phyloP scores from a whole-genome alignment of 179 eudicot species.

The Spergularia azorica region DNA sequence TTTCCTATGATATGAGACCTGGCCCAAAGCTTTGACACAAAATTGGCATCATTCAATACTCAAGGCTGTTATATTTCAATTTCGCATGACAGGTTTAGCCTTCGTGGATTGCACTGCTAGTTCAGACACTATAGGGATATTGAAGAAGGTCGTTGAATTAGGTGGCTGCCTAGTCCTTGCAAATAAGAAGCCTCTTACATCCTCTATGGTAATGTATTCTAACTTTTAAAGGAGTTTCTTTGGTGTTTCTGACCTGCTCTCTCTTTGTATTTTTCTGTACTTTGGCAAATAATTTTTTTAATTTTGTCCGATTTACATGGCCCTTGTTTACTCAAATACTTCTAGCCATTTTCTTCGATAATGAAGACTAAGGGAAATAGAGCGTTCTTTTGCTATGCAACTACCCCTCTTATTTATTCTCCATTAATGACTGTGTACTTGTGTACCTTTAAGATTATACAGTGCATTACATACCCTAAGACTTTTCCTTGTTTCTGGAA shows the following conservation, averaged over 20 bases:
- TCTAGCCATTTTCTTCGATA: neutral
- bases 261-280: neutral
- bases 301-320: neutral
- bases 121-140: slow-evolving; percentile 62
- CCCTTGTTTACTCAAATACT: neutral
- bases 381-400: neutral
- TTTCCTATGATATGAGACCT: slow-evolving; percentile 5
- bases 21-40: neutral
- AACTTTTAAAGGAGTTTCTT: neutral
- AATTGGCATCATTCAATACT: neutral
- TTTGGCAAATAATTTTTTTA: neutral
- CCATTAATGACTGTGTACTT: neutral
- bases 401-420: neutral
- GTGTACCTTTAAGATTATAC: neutral
- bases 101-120: slow-evolving; percentile 95
- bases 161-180: slow-evolving; percentile 87
- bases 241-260: neutral
- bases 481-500: neutral
- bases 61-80: neutral
- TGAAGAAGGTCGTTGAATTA: slow-evolving; percentile 51
- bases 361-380: neutral
- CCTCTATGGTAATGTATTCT: slow-evolving; percentile 60
- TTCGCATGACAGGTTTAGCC: slow-evolving; percentile 57
- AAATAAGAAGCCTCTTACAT: slow-evolving; percentile 92
- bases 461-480: neutral